phyloP scores from a whole-genome alignment of 2,329 filamentous ascomycete species.

The Pseudogymnoascus sp. region DNA sequence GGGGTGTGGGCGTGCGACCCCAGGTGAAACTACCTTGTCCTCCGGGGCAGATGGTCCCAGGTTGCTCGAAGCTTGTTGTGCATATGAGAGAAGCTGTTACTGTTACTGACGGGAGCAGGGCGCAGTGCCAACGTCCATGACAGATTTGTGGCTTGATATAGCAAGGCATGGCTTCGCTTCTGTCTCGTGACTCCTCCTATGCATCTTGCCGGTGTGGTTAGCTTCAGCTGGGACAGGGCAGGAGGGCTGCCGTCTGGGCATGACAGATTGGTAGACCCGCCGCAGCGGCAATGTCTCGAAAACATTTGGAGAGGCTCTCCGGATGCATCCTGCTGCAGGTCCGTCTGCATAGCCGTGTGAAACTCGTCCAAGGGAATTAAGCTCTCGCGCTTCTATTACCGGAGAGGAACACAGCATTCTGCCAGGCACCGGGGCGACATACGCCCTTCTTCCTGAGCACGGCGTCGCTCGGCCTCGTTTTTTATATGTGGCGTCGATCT shows the following conservation, averaged over 20 bases:
- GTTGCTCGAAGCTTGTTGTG: neutral
- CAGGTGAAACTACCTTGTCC: neutral
- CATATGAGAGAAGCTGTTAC: neutral
- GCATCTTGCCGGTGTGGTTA: neutral
- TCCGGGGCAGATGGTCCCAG: neutral
- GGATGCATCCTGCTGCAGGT: neutral
- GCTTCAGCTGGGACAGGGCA: neutral
- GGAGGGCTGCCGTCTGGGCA: neutral
- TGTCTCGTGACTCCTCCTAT: neutral
- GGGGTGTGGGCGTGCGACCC: neutral
- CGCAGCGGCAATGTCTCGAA: neutral
- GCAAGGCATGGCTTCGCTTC: neutral
- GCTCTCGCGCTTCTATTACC: neutral
- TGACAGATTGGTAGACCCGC: conserved; percentile 1
- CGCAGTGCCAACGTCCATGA: neutral
- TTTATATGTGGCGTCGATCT: neutral
- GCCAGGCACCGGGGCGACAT: neutral
- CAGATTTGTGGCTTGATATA: neutral
- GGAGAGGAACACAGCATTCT: neutral
- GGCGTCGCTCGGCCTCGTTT: neutral
- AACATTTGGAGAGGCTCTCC: neutral
- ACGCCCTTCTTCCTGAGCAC: neutral
- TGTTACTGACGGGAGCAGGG: neutral
- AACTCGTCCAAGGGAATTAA: neutral
- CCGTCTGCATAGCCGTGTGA: neutral